Conservation (phyloP, 2,329 filamentous ascomycete genomes). For the Ascochyta rabiei region DNA sequence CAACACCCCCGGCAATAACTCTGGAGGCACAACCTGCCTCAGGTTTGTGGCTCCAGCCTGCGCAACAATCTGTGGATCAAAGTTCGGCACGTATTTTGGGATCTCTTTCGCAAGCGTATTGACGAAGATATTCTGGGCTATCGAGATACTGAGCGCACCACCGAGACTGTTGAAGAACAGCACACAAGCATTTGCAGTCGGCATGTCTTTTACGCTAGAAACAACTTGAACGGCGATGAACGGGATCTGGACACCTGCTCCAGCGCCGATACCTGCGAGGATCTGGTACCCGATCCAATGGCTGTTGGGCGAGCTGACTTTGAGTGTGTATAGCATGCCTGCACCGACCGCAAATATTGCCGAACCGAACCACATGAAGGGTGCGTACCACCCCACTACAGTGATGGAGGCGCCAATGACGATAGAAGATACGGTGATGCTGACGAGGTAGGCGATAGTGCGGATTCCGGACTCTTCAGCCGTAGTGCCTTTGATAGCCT, state of each 20-base stretch:
- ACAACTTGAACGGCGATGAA: conserved; percentile 54
- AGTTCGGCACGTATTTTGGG: conserved; percentile 48
- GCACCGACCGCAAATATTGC: conserved; percentile 46
- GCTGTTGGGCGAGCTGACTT: conserved; percentile 27
- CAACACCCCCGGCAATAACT: conserved; percentile 60
- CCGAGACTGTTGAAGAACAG: conserved; percentile 70
- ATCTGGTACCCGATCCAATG: conserved; percentile 52
- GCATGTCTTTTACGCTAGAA: conserved; percentile 48
- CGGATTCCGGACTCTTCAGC: conserved; percentile 48
- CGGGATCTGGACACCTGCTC: conserved; percentile 52
- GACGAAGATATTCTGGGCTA: conserved; percentile 71
- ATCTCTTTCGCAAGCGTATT: conserved; percentile 66
- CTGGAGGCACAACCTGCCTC: conserved; percentile 56
- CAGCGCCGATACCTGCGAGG: conserved; percentile 48
- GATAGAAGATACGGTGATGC: conserved; percentile 35
- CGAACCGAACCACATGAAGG: conserved; percentile 47
- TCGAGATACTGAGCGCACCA: conserved; percentile 68
- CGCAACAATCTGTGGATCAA: conserved; percentile 52
- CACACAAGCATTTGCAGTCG: conserved; percentile 51
- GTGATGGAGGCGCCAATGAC: conserved; percentile 38
- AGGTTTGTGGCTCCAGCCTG: conserved; percentile 64
- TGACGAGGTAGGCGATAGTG: conserved; percentile 43
- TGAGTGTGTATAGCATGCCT: conserved; percentile 48
- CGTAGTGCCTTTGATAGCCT: conserved; percentile 50
- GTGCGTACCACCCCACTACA: conserved; percentile 40